Base-by-base conservation (phyloP, 441 rosid genomes). In the Aleurites moluccanus region DNA sequence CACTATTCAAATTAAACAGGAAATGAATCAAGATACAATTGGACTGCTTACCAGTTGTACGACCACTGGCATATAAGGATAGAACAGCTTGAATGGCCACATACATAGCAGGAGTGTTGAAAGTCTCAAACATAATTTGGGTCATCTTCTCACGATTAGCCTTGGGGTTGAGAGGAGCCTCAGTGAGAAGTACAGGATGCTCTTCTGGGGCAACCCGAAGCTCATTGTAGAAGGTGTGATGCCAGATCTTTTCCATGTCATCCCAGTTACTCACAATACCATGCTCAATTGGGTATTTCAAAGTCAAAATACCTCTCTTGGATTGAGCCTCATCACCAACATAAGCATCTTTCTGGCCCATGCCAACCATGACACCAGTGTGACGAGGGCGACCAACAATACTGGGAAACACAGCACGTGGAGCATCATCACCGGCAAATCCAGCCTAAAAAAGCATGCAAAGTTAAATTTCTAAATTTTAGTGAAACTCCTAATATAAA, bases 231-330 rank as follows among this genome's bases (percentile, higher is more conserved):
- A 91, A 91, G 45, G 94, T 91, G 81, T 90, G 94, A 85, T 91
- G 97, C 97, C 97, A 92, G 25, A 92, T 92, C 92, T 92, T 92
- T 78, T 92, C 96, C 97, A 92, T 93, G 65, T 93, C 98, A 81
- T 91, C 98, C 98, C 96, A 90, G 77, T 93, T 91, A 83, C 87
- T 93, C 16, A 93, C 97, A 75, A 91, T 91, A 78, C 92, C 97
- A 62, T 93, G 98, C 82, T 93, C 98, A 44, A 91, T 92, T 1
- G 97, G 97, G 82, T 92, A 92, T 71, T 92, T 92, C 78, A 92
- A 64, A 33, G 96, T 89, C 10, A 92, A 84, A 79, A 92, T 89
- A 84, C 96, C 97, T 80, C 94, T 82, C 76, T 89, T 90, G 3
- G 97, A 92, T 73, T 92, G 97, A 80, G 97, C 97, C 85, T 89